Evolutionary conservation across 768 basidiomycete genomes (phyloP).

Genomic region (Trichaptum fuscoviolaceum): DNA sequence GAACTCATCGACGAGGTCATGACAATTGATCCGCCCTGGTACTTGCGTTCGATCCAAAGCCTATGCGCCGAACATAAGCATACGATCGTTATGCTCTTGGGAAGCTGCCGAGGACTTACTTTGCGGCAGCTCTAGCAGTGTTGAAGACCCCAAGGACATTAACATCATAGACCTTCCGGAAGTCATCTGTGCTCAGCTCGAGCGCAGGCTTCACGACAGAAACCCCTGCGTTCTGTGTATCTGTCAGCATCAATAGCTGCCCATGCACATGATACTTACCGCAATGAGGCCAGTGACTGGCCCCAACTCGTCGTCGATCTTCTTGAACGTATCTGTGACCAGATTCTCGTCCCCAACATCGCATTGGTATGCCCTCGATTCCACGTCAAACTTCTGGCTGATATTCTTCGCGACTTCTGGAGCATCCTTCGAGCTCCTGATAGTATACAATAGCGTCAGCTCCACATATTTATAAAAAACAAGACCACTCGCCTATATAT

Average conservation of each 20-base stretch:
- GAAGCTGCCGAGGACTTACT: slow-evolving; percentile 26
- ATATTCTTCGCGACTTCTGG: slow-evolving; percentile 42
- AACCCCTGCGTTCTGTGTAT: slow-evolving; percentile 50
- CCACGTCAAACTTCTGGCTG: slow-evolving; percentile 37
- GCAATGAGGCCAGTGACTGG: slow-evolving; percentile 51
- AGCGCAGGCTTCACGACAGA: slow-evolving; percentile 59
- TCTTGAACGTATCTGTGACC: slow-evolving; percentile 38
- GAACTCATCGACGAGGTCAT: slow-evolving; percentile 65
- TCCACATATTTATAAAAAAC: neutral
- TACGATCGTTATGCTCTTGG: neutral
- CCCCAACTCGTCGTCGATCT: slow-evolving; percentile 45
- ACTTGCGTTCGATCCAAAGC: slow-evolving; percentile 36
- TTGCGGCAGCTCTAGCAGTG: slow-evolving; percentile 50
- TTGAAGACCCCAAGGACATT: slow-evolving; percentile 70
- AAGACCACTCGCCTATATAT: slow-evolving; percentile 46
- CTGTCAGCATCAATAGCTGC: neutral
- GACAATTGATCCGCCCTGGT: slow-evolving; percentile 47
- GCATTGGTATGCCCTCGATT: slow-evolving; percentile 51
- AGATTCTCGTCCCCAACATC: slow-evolving; percentile 47
- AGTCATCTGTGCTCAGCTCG: slow-evolving; percentile 51
- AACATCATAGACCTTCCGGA: slow-evolving; percentile 45
- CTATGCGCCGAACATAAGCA: slow-evolving; percentile 21
- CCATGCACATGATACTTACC: slow-evolving; percentile 23
- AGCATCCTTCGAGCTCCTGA: slow-evolving; percentile 44
- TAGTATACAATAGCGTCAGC: neutral